Conservation (phyloP, 1,284 basidiomycete species). For the Rhizoctonia solani region DNA sequence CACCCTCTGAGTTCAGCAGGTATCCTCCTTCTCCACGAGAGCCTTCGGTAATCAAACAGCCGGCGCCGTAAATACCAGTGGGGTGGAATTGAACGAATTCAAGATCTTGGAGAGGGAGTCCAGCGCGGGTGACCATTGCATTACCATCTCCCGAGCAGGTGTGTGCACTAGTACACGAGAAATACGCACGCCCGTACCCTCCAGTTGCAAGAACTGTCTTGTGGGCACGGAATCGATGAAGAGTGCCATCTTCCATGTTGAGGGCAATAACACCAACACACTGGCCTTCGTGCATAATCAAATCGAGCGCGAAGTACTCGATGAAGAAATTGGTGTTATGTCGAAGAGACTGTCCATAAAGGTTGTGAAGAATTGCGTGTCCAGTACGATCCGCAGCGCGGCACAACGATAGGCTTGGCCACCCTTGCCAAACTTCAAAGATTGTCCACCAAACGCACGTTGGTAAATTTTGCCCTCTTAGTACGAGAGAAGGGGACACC, state of each 20-base stretch:
- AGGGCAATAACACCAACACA: constrained; percentile 99
- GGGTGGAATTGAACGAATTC: constrained; percentile 99
- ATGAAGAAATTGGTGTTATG: constrained; percentile 99
- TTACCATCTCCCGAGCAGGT: constrained; percentile 99
- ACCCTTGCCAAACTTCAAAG: constrained; percentile 95
- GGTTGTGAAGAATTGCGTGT: constrained; percentile 97
- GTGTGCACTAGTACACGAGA: constrained; percentile 98
- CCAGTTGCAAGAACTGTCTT: constrained; percentile 99
- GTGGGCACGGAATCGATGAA: constrained; percentile 98
- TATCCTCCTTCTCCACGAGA: constrained; percentile 99
- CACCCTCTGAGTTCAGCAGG: constrained; percentile 97
- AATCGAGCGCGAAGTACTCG: constrained; percentile 97
- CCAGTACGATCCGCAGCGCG: constrained; percentile 99
- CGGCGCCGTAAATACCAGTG: constrained; percentile 99
- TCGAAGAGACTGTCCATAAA: constrained; percentile 97
- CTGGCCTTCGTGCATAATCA: constrained; percentile 98
- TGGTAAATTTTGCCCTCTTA: constrained; percentile 99
- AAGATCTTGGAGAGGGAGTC: constrained; percentile 94
- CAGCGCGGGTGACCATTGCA: constrained; percentile 97
- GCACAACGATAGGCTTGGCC: constrained; percentile 99
- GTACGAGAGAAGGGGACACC: constrained; percentile 99
- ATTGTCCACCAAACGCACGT: constrained; percentile 99
- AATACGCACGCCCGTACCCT: constrained; percentile 98
- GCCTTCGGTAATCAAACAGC: constrained; percentile 98
- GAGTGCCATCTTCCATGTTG: constrained; percentile 99